phyloP scores from a whole-genome alignment of 2,329 filamentous ascomycete genomes.

The Paecilomyces dactylethromorphus region DNA sequence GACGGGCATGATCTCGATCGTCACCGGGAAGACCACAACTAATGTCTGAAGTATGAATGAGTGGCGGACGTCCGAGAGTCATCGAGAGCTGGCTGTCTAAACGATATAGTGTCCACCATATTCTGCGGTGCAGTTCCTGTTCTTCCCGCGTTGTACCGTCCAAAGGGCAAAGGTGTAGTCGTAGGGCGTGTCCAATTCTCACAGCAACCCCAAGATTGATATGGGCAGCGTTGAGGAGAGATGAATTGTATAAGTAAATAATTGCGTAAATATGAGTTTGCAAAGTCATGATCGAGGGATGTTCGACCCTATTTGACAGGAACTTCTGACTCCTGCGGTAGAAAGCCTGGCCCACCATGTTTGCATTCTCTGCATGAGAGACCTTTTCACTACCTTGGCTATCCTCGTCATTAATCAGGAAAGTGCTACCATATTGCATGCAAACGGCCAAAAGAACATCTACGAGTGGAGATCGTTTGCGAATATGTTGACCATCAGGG shows the following conservation, averaged over 20 bases:
- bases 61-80: conserved; percentile 40
- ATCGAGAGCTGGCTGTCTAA: conserved; percentile 41
- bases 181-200: conserved; percentile 38
- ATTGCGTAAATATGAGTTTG: conserved; percentile 39
- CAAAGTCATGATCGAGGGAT: conserved; percentile 38
- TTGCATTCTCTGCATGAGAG: conserved; percentile 21
- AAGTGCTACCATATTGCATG: conserved; percentile 40
- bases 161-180: conserved; percentile 40
- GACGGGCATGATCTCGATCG: background rate
- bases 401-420: conserved; percentile 6
- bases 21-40: conserved; percentile 12
- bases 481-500: conserved; percentile 5
- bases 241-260: conserved; percentile 39
- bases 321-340: conserved; percentile 40
- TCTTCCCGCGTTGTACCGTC: conserved; percentile 17
- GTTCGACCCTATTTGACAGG: conserved; percentile 37
- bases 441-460: conserved; percentile 48
- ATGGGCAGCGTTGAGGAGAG: conserved; percentile 41
- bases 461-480: conserved; percentile 43
- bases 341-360: conserved; percentile 35
- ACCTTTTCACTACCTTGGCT: conserved; percentile 1
- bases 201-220: conserved; percentile 30
- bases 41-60: conserved; percentile 22
- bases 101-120: conserved; percentile 47
- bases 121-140: conserved; percentile 37